Evolutionary conservation across 306 rosid genomes (phyloP).

Genomic region (Quercus agrifolia): DNA sequence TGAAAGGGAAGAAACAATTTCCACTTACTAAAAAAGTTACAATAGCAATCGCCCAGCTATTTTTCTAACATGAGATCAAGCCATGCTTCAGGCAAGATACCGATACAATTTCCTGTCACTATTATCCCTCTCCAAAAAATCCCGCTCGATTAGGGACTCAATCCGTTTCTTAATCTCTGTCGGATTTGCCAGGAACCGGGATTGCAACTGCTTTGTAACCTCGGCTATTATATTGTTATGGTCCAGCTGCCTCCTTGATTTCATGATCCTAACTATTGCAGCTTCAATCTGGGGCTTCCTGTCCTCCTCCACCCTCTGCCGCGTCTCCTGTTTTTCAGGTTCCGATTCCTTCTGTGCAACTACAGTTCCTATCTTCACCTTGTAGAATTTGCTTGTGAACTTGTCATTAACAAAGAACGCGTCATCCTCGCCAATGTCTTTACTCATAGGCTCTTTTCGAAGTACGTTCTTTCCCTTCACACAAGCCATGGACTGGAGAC

Average conservation of each 20-base stretch:
- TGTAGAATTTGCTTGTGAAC: slow-evolving; percentile 65
- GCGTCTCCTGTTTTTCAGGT: slow-evolving; percentile 80
- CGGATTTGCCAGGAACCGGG: slow-evolving; percentile 67
- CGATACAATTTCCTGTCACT: slow-evolving; percentile 61
- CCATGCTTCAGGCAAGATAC: slow-evolving; percentile 55
- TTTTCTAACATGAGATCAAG: slow-evolving; percentile 12
- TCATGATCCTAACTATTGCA: slow-evolving; percentile 83
- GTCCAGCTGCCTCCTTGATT: slow-evolving; percentile 66
- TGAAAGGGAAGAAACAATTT: slow-evolving; percentile 3
- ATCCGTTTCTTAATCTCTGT: slow-evolving; percentile 77
- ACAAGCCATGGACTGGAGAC: slow-evolving; percentile 81
- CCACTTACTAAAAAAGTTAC: slow-evolving; percentile 30
- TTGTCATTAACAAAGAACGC: slow-evolving; percentile 65
- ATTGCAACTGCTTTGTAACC: slow-evolving; percentile 75
- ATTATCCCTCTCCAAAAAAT: slow-evolving; percentile 75
- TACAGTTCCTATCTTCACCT: slow-evolving; percentile 84
- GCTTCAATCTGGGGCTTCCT: slow-evolving; percentile 87
- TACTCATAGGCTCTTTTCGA: slow-evolving; percentile 79
- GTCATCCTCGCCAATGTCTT: slow-evolving; percentile 75
- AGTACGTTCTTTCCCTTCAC: slow-evolving; percentile 87
- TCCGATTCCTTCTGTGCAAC: slow-evolving; percentile 82
- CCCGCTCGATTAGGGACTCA: slow-evolving; percentile 87
- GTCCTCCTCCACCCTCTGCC: slow-evolving; percentile 84
- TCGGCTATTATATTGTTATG: slow-evolving; percentile 82
- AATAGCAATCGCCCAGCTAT: background rate